Evolutionary conservation across 2,329 filamentous ascomycete genomes (phyloP), one percentile per base, ranked within the genome.

Genomic region (Trichoderma pleuroti): DNA sequence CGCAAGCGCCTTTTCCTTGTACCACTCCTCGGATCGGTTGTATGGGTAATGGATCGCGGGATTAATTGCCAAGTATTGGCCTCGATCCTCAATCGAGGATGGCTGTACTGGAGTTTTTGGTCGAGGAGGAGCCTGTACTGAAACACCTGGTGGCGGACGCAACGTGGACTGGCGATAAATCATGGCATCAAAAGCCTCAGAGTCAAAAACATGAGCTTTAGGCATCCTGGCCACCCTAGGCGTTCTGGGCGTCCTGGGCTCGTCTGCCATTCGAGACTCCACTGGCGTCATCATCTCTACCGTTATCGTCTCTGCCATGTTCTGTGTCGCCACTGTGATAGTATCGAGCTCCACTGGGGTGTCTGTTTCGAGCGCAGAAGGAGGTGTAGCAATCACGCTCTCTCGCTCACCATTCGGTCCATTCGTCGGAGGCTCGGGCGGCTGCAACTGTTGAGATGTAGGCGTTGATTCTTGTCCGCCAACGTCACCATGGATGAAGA

Each of bases 11-110:
- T 88, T 90, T 18, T 77, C 76, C 16, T 74, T 76, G 63, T 83
- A 78, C 86, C 86, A 89, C 21, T 79, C 77, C 5, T 81, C 74
- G 0, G 84, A 81, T 57, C 81, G 81, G 2, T 78, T 78, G 57
- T 83, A 81, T 1, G 81, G 81, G 78, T 82, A 84, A 65, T 87
- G 84, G 2, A 84, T 80, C 1, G 83, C 82, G 0, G 87, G 87
- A 75, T 90, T 85, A 3, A 87, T 80, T 61, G 82, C 78, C 1
- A 81, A 78, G 73, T 82, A 88, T 7, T 81, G 72, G 28, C 80
- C 80, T 32, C 79, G 76, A 32, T 79, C 74, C 64, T 76, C 70
- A 26, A 56, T 21, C 32, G 46, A 30, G 14, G 39, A 10, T 14
- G 7, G 46, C n/a, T 59, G 24, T 8, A 70, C 26, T 10, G 71